Base-by-base conservation (phyloP, 2,329 filamentous ascomycete species). In the Colletotrichum filicis region DNA sequence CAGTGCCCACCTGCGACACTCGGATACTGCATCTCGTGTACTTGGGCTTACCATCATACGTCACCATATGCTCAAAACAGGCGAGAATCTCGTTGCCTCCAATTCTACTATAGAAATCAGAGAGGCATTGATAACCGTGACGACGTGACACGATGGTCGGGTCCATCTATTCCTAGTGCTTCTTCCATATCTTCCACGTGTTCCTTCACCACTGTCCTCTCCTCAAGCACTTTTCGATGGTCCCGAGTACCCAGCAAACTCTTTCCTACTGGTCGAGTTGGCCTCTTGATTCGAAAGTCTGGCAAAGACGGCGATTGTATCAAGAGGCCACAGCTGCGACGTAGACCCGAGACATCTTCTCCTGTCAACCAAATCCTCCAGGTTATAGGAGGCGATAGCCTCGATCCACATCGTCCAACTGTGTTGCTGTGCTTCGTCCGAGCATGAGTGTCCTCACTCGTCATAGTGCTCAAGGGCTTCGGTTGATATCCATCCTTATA, bases 401-500 rank as follows among this genome's bases (percentile, higher is more conserved):
- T 58, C 69, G 60, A 62, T 46, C 19, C 37, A 30, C 37, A 19
- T 28, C 37, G 30, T 22, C n/a, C 35, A 32, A 63, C 66, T 46
- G 59, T 30, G 59, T 46, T 60, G 66, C 59, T 57, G 53, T 32
- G 70, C 42, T 42, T 16, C 53, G 26, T 72, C 32, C 66, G 32
- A 26, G 24, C 19, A 28, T 53, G 30, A 59, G 59, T 46, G 49
- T 64, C 30, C 30, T 42, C 59, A 26, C 52, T 35, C 59, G 42
- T 32, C 52, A 26, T 42, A n/a, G 53, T 35, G 30, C 53, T 63
- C 53, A 16, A 46, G n/a, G 26, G 32, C 30, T 56, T 28, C 32
- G 58, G 26, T 46, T 59, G 11, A 57, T 28, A n/a, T 35, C 14
- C 24, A 28, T 19, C 28, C 65, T 80, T 90, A 94, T 84, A 94